Conservation (phyloP, 179 eudicot genomes). For the Carnegiea gigantea region DNA sequence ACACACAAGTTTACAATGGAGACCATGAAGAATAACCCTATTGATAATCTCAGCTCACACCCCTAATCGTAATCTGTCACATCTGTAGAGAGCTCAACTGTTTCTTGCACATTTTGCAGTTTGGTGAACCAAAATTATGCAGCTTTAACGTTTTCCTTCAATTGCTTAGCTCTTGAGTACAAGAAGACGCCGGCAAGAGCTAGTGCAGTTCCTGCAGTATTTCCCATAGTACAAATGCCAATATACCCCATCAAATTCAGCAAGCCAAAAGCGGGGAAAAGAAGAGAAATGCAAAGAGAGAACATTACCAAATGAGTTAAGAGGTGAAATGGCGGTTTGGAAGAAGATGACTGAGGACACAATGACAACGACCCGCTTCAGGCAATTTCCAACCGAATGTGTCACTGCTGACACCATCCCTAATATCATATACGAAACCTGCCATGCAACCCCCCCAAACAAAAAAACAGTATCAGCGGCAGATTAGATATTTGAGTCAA, state of each 20-base stretch:
- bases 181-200: conserved; percentile 84
- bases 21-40: not conserved
- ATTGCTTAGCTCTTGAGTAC: conserved; percentile 62
- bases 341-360: conserved; percentile 75
- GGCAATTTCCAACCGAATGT: conserved; percentile 80
- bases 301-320: conserved; percentile 56
- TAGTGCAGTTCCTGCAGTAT: conserved; percentile 68
- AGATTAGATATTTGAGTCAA: not conserved
- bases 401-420: conserved; percentile 80
- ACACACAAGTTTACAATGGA: not conserved
- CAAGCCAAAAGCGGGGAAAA: not conserved
- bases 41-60: not conserved
- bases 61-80: not conserved
- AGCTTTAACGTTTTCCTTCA: conserved; percentile 46
- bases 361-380: conserved; percentile 86
- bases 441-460: not conserved
- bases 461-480: not conserved
- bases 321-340: conserved; percentile 63
- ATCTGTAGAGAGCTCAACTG: not conserved
- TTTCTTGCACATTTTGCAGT: not conserved
- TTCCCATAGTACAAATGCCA: not conserved
- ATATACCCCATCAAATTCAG: not conserved
- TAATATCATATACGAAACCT: conserved; percentile 81
- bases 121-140: conserved; percentile 23
- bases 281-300: not conserved